Evolutionary conservation across 2,329 filamentous ascomycete species (phyloP).

Genomic region (Microdochium nivale): DNA sequence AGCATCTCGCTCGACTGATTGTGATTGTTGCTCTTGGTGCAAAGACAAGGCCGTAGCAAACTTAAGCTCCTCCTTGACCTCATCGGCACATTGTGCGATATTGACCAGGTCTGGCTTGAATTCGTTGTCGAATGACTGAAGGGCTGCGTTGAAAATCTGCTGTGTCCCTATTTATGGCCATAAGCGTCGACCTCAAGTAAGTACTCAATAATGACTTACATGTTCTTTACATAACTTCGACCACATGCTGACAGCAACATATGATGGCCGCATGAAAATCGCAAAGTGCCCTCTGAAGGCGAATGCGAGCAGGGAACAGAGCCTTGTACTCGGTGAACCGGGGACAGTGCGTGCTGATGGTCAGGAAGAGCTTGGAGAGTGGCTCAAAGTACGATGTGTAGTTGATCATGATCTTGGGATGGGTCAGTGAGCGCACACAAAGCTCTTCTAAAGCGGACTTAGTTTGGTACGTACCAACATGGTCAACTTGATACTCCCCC

Average conservation of each 20-base stretch:
- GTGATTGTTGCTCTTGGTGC: not conserved
- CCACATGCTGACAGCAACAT: constrained; percentile 21
- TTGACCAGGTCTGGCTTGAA: constrained; percentile 5
- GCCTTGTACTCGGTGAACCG: constrained; percentile 25
- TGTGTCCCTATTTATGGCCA: not conserved
- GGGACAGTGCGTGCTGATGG: constrained; percentile 23
- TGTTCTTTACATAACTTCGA: constrained; percentile 14
- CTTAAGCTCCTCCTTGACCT: constrained; percentile 7
- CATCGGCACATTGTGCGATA: constrained; percentile 4
- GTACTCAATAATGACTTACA: constrained; percentile 9
- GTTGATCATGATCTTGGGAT: constrained; percentile 20
- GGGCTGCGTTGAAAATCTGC: not conserved
- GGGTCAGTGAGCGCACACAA: not conserved
- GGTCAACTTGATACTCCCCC: constrained; percentile 33
- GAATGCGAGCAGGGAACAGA: constrained; percentile 22
- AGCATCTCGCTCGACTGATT: not conserved
- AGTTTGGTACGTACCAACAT: constrained; percentile 21
- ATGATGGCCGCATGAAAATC: constrained; percentile 25
- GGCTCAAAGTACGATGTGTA: constrained; percentile 28
- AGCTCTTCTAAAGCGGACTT: too few relatives aligned
- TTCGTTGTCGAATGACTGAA: constrained; percentile 8
- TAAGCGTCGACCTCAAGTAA: too few relatives aligned
- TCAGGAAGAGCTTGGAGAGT: constrained; percentile 25
- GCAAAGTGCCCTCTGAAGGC: constrained; percentile 23
- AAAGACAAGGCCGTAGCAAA: constrained; percentile 5